Conservation (phyloP, 257 asterid species). For the Nicotiana knightiana region DNA sequence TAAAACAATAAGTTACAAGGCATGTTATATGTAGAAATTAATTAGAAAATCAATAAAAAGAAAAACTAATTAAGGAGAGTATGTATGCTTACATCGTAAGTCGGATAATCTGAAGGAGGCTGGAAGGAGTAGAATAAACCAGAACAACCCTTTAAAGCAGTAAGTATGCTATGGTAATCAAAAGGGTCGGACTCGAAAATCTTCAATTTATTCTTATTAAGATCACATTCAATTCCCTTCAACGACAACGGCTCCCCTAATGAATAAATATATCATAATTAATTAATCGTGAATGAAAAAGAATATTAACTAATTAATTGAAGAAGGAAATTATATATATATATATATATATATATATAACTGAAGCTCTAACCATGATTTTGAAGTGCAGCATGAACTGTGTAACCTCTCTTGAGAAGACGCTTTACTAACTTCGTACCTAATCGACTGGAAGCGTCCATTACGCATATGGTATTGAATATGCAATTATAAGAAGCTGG, state of each 20-base stretch:
- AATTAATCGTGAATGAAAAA: not conserved
- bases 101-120: slow-evolving; percentile 63
- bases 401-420: slow-evolving; percentile 66
- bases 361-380: slow-evolving; percentile 10
- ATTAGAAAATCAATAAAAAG: not conserved
- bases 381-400: slow-evolving; percentile 84
- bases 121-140: slow-evolving; percentile 79
- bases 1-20: not conserved
- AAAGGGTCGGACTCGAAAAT: slow-evolving; percentile 69
- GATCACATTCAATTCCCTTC: slow-evolving; percentile 33
- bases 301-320: not conserved
- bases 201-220: slow-evolving; percentile 41
- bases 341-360: not conserved
- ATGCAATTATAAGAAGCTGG: slow-evolving; percentile 10
- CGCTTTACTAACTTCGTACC: slow-evolving; percentile 70
- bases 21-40: not conserved
- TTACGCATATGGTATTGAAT: slow-evolving; percentile 59
- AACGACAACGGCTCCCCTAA: not conserved
- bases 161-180: slow-evolving; percentile 81
- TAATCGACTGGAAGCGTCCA: slow-evolving; percentile 72
- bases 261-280: not conserved
- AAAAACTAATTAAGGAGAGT: not conserved
- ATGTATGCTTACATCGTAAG: slow-evolving; percentile 58
- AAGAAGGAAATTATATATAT: not conserved
- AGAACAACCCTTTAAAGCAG: slow-evolving; percentile 71